Base-by-base conservation (phyloP, 2,329 filamentous ascomycete species). In the Huntiella savannae region DNA sequence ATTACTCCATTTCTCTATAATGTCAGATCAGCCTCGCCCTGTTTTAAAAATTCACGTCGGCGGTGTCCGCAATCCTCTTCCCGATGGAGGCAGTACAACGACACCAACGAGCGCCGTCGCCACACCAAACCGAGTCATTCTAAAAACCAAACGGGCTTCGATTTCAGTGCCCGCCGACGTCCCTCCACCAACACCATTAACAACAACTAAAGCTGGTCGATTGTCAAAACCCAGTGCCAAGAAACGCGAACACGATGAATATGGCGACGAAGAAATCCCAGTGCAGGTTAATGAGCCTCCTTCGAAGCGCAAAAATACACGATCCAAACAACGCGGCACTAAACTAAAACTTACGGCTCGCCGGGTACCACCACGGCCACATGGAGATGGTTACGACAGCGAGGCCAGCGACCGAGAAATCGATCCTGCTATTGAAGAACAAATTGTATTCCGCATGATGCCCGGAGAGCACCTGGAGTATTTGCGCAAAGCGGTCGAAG, bases 301-400 rank as follows among this genome's bases (percentile, higher is more conserved):
- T 34, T 58, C 64, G 15, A 58, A 59, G 5, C 72, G 72, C 50
- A 74, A 70, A 55, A 50, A 50, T 22, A 45, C 43, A 32, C 47
- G 47, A 41, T 39, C 39, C 16, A 50, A 50, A 33, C 45, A 41
- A 12, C 36, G 38, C 13, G 19, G 17, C n/a, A 70, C 76, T 47
- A 77, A 71, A 57, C 64, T 74, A 40, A 59, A 62, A 37, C 56
- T 57, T 40, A 65, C 61, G 16, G 55, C 61, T 15, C 60, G 68
- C 59, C 72, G 76, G 52, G 69, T 74, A 1, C 79, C 82, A 5
- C 66, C 72, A 32, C 73, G 83, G 52, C 77, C 77, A 4, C 73
- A 75, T 1, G 91, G 91, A 44, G 85, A 93, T 47, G 91, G 88
- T 5, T 98, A 96, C 62, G 91, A 98, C 59, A 95, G 87, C 3